Evolutionary conservation across 2,329 filamentous ascomycete species (phyloP).

Genomic region (Dactylella cylindrospora): DNA sequence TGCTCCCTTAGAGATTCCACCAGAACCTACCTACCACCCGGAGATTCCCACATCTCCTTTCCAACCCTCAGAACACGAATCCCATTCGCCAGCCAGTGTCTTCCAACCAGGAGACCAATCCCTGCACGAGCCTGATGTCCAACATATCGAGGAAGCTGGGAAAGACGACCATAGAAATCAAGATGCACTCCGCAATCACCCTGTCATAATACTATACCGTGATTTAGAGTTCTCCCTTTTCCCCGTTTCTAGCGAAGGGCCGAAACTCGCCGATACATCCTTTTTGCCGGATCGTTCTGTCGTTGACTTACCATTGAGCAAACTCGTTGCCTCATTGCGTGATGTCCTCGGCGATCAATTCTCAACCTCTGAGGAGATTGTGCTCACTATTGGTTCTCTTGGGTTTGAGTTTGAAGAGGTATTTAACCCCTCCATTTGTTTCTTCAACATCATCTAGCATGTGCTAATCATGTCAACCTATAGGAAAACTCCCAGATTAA

Average conservation of each 20-base stretch:
- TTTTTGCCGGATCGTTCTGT: conserved; percentile 34
- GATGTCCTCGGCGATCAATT: conserved; percentile 41
- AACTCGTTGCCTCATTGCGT: conserved; percentile 32
- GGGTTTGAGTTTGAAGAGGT: conserved; percentile 42
- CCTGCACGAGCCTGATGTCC: neutral
- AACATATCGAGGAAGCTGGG: conserved; percentile 6
- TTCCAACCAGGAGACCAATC: conserved; percentile 5
- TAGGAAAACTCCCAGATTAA: conserved; percentile 39
- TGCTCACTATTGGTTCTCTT: conserved; percentile 29
- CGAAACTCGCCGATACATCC: conserved; percentile 21
- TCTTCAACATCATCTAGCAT: too few species aligned
- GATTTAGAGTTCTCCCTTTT: conserved; percentile 35
- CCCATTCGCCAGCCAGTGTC: conserved; percentile 7
- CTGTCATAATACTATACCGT: conserved; percentile 36
- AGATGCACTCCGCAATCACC: conserved; percentile 25
- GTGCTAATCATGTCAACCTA: too few species aligned
- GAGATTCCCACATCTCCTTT: conserved; percentile 38
- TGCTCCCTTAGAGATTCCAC: neutral
- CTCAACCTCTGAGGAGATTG: conserved; percentile 27
- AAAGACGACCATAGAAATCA: neutral
- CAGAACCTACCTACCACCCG: conserved; percentile 5
- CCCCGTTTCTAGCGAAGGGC: conserved; percentile 6
- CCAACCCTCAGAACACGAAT: conserved; percentile 25
- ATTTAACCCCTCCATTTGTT: neutral
- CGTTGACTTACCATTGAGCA: conserved; percentile 26